Evolutionary conservation across 2,329 filamentous ascomycete species (phyloP), one percentile per base, ranked within the genome.

Genomic region (Alternaria conjuncta): DNA sequence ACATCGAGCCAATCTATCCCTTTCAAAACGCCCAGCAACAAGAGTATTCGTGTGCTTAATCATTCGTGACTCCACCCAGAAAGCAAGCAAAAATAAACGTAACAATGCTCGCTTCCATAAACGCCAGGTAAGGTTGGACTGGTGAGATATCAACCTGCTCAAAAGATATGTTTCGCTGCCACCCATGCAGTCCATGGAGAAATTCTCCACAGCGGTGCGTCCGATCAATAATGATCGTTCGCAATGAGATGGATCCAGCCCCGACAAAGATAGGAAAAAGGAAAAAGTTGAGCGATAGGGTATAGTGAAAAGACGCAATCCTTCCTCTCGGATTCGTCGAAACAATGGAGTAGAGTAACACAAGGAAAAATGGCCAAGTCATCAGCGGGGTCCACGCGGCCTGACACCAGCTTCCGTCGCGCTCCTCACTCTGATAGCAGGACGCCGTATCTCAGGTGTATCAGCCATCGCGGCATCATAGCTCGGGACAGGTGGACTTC

Each of bases 391-490:
- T 6, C 70, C 68, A 57, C 66, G 61, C 25, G 71, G 71, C 13
- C 61, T 51, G 12, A 60, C 50, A 18, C 61, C 61, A 18, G 71
- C 72, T 51, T 73, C 70, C 15, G 72, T 74, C 12, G 71, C 70
- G 49, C 72, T 74, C 41, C 72, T 64, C 20, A 74, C 72, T 59
- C 72, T 61, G 20, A 74, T 74, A 5, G 64, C 66, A 5, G 72
- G 72, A 23, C 69, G 64, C 21, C 57, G 71, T 20, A 72, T 66
- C 25, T 70, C 66, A 10, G 75, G 71, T 45, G 71, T 64, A 93
- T 96, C 76, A 90, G 97, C 78, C 84, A 94, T 85, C 2, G 92
- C 93, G 63, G 92, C 92, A 77, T 89, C 92, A 76, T 96, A 96
- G 72, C 88, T 94, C 3, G 93, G 93, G 67, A 96, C 94, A 0